phyloP scores from a whole-genome alignment of 2,329 filamentous ascomycete species.

The Colletotrichum musae region DNA sequence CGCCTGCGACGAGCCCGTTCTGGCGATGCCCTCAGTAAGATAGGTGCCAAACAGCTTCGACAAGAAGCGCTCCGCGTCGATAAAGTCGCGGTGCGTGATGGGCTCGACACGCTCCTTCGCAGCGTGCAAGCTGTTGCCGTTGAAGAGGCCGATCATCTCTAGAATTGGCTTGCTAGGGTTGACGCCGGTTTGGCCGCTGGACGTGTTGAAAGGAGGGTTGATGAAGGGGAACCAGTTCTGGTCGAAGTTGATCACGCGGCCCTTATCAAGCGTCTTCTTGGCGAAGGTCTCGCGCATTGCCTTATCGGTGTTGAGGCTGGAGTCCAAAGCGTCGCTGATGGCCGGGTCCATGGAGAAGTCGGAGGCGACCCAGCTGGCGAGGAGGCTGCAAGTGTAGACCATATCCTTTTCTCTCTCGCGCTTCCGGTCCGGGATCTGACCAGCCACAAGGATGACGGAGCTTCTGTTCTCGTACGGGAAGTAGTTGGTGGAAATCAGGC shows the following conservation, averaged over 20 bases:
- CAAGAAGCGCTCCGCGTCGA: constrained; percentile 14
- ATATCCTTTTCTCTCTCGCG: neutral
- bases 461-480: constrained; percentile 6
- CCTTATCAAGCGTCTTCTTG: neutral
- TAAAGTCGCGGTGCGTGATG: neutral
- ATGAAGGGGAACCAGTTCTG: neutral
- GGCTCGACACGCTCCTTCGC: too few species aligned
- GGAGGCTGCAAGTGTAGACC: constrained; percentile 17
- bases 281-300: neutral
- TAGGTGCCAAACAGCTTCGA: constrained; percentile 16
- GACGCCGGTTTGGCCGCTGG: neutral
- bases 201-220: neutral
- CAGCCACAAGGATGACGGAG: neutral
- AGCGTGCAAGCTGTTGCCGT: neutral
- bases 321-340: neutral
- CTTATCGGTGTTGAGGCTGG: neutral
- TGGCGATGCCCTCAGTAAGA: neutral
- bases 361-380: constrained; percentile 15
- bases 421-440: neutral
- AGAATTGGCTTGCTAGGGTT: neutral
- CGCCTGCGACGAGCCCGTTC: neutral
- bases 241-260: neutral
- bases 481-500: neutral
- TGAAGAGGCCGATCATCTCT: neutral
- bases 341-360: constrained; percentile 8